These are phyloP conservation scores for Cymbomonas tetramitiformis DNA, from an alignment of 139 green algal species.

Conservation along the genomic window DNA sequence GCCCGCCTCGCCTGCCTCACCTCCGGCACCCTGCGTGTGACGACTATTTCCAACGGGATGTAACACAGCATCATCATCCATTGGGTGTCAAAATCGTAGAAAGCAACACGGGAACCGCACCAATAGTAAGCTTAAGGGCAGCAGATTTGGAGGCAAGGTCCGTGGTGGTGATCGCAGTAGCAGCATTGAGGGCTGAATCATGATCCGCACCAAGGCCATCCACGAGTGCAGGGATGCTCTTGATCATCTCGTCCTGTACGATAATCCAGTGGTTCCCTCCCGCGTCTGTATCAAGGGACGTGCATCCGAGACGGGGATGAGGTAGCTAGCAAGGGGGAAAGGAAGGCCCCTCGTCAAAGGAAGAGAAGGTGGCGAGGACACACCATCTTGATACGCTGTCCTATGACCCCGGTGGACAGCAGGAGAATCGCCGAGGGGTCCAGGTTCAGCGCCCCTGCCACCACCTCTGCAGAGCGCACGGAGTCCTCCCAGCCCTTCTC, in stretches of 20 bases:
- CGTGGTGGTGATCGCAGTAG: constrained; percentile 35
- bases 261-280: no score
- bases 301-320: no score
- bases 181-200: constrained; percentile 25
- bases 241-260: constrained; percentile 43
- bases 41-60: no score
- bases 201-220: constrained; percentile 32
- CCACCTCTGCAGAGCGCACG: constrained; percentile 36
- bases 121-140: constrained; percentile 52
- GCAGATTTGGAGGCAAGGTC: constrained; percentile 73
- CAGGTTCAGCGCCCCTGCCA: constrained; percentile 46
- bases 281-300: neutral
- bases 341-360: no score
- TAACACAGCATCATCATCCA: no score
- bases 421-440: constrained; percentile 52
- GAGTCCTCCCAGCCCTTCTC: constrained; percentile 52
- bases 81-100: no score
- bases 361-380: no score
- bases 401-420: constrained; percentile 87
- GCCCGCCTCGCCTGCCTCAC: no score
- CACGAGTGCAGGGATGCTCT: constrained; percentile 56
- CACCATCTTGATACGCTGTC: constrained; percentile 87
- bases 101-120: neutral
- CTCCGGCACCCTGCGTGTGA: no score
- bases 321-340: no score